phyloP scores from a whole-genome alignment of 306 rosid species.

The Fragaria iinumae region DNA sequence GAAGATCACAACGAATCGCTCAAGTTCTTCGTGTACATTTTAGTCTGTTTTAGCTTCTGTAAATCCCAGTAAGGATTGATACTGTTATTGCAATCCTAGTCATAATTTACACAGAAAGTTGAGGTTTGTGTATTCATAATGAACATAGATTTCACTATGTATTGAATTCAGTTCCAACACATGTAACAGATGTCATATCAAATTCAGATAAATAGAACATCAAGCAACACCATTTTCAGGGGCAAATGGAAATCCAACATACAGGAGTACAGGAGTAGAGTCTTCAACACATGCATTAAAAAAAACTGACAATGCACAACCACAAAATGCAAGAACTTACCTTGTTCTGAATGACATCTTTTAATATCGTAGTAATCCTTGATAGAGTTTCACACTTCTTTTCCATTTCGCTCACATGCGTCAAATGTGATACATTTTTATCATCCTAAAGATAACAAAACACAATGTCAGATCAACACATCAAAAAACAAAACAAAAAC shows the following conservation, averaged over 20 bases:
- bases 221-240: neutral
- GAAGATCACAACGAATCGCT: too few species aligned
- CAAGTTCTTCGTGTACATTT: too few species aligned
- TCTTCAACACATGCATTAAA: conserved; percentile 2
- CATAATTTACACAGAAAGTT: too few species aligned
- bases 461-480: conserved; percentile 13
- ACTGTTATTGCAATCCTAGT: too few species aligned
- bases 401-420: conserved; percentile 92
- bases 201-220: neutral
- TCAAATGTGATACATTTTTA: conserved; percentile 90
- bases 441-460: conserved; percentile 62
- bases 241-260: neutral
- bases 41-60: too few species aligned
- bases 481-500: neutral
- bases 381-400: conserved; percentile 81
- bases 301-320: conserved; percentile 4
- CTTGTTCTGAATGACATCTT: conserved; percentile 97
- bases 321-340: conserved; percentile 31
- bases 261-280: neutral
- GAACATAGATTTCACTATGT: too few species aligned
- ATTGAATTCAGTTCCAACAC: too few species aligned
- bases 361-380: conserved; percentile 81
- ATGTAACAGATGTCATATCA: neutral
- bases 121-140: too few species aligned
- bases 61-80: too few species aligned